Base-by-base conservation (phyloP, 2,329 filamentous ascomycete species). In the Fusarium penzigii region DNA sequence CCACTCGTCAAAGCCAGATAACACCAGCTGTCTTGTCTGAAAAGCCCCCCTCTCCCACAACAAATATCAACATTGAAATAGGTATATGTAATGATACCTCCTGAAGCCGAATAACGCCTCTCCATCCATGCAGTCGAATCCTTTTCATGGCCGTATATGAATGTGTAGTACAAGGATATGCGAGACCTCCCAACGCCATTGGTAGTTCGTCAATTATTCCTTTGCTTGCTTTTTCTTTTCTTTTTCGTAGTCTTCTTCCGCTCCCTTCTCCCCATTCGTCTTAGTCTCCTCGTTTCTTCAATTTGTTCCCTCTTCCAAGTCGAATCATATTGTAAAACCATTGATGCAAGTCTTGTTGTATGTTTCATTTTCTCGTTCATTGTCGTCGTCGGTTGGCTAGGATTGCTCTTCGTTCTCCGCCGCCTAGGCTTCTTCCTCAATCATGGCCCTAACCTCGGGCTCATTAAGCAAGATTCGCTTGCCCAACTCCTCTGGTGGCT, bases 401-500 rank as follows among this genome's bases (percentile, higher is more conserved):
- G 43, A 11, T 41, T 52, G 48, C 47, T 54, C 51, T 38, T 32
- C 52, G 46, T 55, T 49, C 36, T 45, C 17, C 38, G 12, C 38
- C 40, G 8, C 17, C 57, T 51, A 68, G 29, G 59, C 58, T 52
- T 78, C 77, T 56, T 81, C 78, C 36, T 78, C 75, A 47, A 79
- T 71, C 51, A 81, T 72, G 8, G 74, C 72, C 52, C 78, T 75
- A 3, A 83, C 80, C 59, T 84, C 81, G 14, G 73, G 68, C 40
- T 79, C 78, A 56, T 86, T 84, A 9, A 86, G 74, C n/a, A 88
- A 72, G 50, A 92, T 92, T 43, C 93, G 86, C 62, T 84, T 85
- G 41, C 92, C 92, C 42, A 93, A 84, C 63, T 92, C 84, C 58
- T 88, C 85, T 14, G 84, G 80, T 3, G 90, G 84, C 54, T 91